These are phyloP conservation scores for Aspergillus viridinutans DNA, from an alignment of 2,329 filamentous ascomycete genomes.

Conservation along the genomic window DNA sequence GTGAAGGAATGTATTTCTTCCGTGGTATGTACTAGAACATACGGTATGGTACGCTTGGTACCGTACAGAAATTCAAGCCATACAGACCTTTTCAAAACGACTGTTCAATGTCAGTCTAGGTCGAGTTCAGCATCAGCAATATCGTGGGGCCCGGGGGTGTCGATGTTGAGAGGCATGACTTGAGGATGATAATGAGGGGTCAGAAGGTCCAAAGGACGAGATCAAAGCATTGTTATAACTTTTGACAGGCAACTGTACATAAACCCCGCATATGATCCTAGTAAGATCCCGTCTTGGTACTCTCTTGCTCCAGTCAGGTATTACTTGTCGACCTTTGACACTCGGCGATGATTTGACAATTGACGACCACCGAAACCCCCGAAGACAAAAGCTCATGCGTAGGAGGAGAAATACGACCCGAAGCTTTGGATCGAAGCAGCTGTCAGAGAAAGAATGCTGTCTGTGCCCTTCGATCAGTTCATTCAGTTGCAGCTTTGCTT, in stretches of 20 bases:
- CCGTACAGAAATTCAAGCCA: neutral
- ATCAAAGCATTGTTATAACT: neutral
- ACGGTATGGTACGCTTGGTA: constrained; percentile 6
- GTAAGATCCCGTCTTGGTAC: neutral
- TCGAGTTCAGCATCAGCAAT: neutral
- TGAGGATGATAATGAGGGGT: neutral
- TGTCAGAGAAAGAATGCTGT: neutral
- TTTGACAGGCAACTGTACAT: neutral
- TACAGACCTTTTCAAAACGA: neutral
- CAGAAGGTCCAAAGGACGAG: neutral
- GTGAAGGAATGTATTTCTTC: neutral
- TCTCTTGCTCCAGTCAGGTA: neutral
- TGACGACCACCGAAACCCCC: neutral
- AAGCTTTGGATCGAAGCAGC: neutral
- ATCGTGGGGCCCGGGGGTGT: neutral
- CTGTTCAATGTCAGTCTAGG: neutral
- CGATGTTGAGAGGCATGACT: neutral
- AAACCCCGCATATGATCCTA: constrained; percentile 7
- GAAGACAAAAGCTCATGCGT: neutral
- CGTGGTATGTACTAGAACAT: constrained; percentile 2
- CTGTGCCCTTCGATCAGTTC: neutral
- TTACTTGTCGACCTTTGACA: neutral
- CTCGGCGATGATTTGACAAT: constrained; percentile 4
- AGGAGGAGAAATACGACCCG: neutral
- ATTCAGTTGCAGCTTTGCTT: neutral